A percentile compares a stretch with the other conserved stretches of the same genome.
Evolutionary conservation across 1,284 basidiomycete species (phyloP).

Genomic region (Cryptococcus maquisensis): DNA sequence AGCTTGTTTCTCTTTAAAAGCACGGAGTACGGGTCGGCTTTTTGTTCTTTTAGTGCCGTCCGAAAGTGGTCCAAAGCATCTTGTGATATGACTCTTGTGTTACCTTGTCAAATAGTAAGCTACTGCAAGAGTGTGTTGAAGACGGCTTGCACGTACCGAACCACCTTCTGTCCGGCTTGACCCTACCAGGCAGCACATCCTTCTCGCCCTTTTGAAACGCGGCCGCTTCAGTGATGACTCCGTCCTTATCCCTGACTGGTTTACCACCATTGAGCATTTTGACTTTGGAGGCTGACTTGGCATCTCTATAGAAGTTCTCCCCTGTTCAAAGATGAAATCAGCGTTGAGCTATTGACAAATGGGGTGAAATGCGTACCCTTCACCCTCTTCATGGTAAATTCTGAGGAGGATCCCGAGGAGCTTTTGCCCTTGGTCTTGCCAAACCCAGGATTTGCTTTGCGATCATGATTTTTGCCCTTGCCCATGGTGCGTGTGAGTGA

Average conservation of each 20-base stretch:
- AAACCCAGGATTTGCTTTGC: slow-evolving; percentile 37
- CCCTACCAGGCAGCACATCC: slow-evolving; percentile 78
- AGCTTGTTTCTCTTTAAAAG: slow-evolving; percentile 86
- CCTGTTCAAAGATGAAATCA: slow-evolving; percentile 38
- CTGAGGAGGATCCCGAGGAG: slow-evolving; percentile 26
- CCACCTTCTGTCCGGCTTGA: slow-evolving; percentile 90
- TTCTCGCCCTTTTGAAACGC: slow-evolving; percentile 88
- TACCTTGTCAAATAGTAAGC: slow-evolving; percentile 56
- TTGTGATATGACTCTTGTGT: slow-evolving; percentile 97
- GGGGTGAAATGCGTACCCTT: slow-evolving; percentile 45
- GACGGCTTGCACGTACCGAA: slow-evolving; percentile 68
- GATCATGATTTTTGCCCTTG: slow-evolving; percentile 49
- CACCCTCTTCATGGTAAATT: slow-evolving; percentile 59
- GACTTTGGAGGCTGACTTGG: slow-evolving; percentile 71
- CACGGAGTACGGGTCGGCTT: slow-evolving; percentile 90
- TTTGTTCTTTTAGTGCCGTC: slow-evolving; percentile 72
- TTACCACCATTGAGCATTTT: slow-evolving; percentile 91
- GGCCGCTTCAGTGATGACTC: slow-evolving; percentile 85
- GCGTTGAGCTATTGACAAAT: not conserved
- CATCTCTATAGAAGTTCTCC: slow-evolving; percentile 90
- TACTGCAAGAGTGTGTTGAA: not conserved
- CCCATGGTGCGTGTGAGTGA: slow-evolving; percentile 32
- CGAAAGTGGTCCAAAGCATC: slow-evolving; percentile 90
- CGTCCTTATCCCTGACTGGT: slow-evolving; percentile 78
- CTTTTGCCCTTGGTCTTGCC: slow-evolving; percentile 39